phyloP scores from a whole-genome alignment of 352 stramenopile species.

The Phytophthora cactorum region DNA sequence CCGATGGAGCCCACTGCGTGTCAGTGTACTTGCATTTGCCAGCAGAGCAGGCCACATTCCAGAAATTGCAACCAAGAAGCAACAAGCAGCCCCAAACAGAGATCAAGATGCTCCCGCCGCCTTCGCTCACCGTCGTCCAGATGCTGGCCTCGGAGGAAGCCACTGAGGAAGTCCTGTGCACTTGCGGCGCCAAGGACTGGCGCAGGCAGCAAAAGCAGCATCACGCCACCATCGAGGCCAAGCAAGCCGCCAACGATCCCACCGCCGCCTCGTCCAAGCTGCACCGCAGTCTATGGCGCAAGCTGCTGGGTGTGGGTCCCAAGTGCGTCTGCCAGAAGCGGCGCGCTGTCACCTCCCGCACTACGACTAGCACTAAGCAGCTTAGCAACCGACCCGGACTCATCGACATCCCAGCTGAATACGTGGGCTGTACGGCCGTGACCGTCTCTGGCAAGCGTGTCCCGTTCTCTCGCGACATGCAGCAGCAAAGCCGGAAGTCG shows the following conservation, averaged over 20 bases:
- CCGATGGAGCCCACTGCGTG: slow-evolving; percentile 5
- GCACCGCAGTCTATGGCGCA: slow-evolving; percentile 65
- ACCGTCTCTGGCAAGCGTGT: slow-evolving; percentile 59
- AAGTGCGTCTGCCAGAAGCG: slow-evolving; percentile 57
- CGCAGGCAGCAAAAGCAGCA: slow-evolving; percentile 26
- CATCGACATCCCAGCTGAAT: slow-evolving; percentile 54
- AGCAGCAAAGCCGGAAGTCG: slow-evolving; percentile 44
- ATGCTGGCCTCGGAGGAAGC: slow-evolving; percentile 14
- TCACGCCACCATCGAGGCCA: slow-evolving; percentile 22
- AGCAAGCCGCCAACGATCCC: slow-evolving; percentile 29
- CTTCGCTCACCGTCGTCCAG: slow-evolving; percentile 30
- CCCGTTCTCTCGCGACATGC: slow-evolving; percentile 61
- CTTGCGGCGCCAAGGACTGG: slow-evolving; percentile 46
- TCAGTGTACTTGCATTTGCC: slow-evolving; percentile 3
- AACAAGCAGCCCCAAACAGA: slow-evolving; percentile 2
- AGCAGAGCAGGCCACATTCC: slow-evolving; percentile 16
- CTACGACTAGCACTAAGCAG: slow-evolving; percentile 2
- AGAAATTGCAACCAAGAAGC: slow-evolving; percentile 25
- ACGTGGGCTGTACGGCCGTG: slow-evolving; percentile 47
- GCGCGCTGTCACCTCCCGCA: background rate
- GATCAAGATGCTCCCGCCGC: slow-evolving; percentile 27
- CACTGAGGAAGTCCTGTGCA: slow-evolving; percentile 30
- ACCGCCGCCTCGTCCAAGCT: slow-evolving; percentile 21
- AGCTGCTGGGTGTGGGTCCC: slow-evolving; percentile 56
- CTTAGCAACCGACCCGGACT: slow-evolving; percentile 9